Percentiles rank a stretch among this genome's conserved stretches.
Conservation (phyloP, 768 basidiomycete genomes). For the Tulasnella sp. region DNA sequence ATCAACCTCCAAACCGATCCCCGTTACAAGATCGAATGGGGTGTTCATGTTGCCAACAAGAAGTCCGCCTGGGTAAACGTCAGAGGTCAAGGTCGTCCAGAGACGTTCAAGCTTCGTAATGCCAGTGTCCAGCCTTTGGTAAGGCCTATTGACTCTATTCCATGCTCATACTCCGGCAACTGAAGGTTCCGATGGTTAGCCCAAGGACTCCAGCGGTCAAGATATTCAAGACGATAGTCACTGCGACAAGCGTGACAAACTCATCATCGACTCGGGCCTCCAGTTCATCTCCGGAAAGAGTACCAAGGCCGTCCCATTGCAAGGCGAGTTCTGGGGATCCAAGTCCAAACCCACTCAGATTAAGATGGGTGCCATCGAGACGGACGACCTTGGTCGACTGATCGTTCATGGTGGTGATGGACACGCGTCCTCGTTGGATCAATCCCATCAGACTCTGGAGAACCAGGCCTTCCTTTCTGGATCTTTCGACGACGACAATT, state of each 20-base stretch:
- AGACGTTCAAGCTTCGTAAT: slow-evolving; percentile 24
- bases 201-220: background rate
- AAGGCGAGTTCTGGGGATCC: slow-evolving; percentile 27
- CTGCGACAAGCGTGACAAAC: background rate
- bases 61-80: slow-evolving; percentile 27
- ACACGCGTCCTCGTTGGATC: slow-evolving; percentile 24
- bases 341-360: slow-evolving; percentile 18
- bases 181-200: too few relatives aligned
- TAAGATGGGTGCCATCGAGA: slow-evolving; percentile 26
- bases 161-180: background rate
- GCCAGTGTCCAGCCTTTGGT: slow-evolving; percentile 28
- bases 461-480: slow-evolving; percentile 26
- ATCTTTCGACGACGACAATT: slow-evolving; percentile 29
- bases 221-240: background rate
- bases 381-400: slow-evolving; percentile 30
- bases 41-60: slow-evolving; percentile 32
- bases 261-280: background rate
- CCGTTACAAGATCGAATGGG: slow-evolving; percentile 29
- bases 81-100: slow-evolving; percentile 20
- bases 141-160: background rate
- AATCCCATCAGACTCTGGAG: slow-evolving; percentile 14
- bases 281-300: slow-evolving; percentile 10
- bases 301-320: slow-evolving; percentile 19
- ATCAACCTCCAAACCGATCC: slow-evolving; percentile 23
- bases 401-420: slow-evolving; percentile 32